Conservation (phyloP, 495 filamentous ascomycete species). For the Aspergillus sclerotioniger region DNA sequence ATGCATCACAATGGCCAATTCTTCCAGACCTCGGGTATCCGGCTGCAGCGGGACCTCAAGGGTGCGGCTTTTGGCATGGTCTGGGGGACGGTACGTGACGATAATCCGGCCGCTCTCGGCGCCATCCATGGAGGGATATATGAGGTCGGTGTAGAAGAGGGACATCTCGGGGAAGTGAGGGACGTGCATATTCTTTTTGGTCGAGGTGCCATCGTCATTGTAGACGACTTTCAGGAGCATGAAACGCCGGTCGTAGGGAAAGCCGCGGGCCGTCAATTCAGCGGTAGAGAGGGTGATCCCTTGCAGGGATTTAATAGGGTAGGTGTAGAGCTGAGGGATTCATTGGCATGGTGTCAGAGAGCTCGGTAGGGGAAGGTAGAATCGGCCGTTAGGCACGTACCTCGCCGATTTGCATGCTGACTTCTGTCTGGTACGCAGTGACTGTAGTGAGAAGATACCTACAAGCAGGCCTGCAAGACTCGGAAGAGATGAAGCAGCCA, state of each 20-base stretch:
- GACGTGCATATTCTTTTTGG: constrained; percentile 67
- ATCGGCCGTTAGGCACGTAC: too few relatives aligned
- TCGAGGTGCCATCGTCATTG: constrained; percentile 25
- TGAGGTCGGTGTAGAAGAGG: constrained; percentile 63
- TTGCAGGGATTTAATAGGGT: constrained; percentile 85
- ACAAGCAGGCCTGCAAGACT: neutral
- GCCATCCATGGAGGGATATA: constrained; percentile 26
- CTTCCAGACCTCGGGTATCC: constrained; percentile 45
- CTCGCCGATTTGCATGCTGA: constrained; percentile 39
- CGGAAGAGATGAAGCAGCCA: neutral
- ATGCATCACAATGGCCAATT: constrained; percentile 60
- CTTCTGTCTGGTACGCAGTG: neutral
- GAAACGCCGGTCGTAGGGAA: constrained; percentile 73
- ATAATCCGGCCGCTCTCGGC: constrained; percentile 40
- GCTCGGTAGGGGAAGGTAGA: neutral
- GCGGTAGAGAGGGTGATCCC: constrained; percentile 57
- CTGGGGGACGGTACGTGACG: constrained; percentile 54
- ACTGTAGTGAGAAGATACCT: neutral
- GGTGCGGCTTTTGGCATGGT: constrained; percentile 14
- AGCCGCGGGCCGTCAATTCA: constrained; percentile 61
- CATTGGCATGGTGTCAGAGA: neutral
- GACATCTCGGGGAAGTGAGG: constrained; percentile 60
- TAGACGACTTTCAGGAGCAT: constrained; percentile 64
- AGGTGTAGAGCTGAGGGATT: constrained; percentile 66
- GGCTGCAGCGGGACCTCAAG: constrained; percentile 63